Evolutionary conservation across 257 asterid species (phyloP).

Genomic region (Plantago ovata): DNA sequence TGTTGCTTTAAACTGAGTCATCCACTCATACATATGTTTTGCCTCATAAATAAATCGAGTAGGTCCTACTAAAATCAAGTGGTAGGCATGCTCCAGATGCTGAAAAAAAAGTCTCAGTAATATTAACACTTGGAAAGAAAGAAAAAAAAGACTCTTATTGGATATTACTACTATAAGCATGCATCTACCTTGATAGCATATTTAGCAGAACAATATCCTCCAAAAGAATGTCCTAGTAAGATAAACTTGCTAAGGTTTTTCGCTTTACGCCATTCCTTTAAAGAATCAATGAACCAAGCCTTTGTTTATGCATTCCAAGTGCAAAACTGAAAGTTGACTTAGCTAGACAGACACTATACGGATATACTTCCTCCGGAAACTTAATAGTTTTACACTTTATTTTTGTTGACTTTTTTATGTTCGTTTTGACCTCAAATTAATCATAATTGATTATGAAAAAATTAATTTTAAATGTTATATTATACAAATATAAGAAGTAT

Average conservation of each 20-base stretch:
- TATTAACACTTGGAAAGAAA: slow-evolving; percentile 18
- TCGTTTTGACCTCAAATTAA: too few relatives aligned
- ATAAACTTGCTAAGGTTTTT: slow-evolving; percentile 79
- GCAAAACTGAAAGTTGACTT: not conserved
- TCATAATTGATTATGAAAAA: too few relatives aligned
- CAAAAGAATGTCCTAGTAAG: slow-evolving; percentile 96
- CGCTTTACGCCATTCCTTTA: slow-evolving; percentile 96
- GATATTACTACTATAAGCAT: not conserved
- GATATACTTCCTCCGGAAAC: too few relatives aligned
- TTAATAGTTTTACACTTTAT: too few relatives aligned
- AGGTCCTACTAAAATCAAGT: slow-evolving; percentile 87
- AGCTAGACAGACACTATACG: not conserved
- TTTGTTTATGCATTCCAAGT: slow-evolving; percentile 59
- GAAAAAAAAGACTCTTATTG: too few relatives aligned
- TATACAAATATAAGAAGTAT: too few relatives aligned
- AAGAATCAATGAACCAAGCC: slow-evolving; percentile 78
- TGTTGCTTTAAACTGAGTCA: slow-evolving; percentile 59
- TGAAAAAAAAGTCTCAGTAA: slow-evolving; percentile 30
- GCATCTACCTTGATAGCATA: slow-evolving; percentile 77
- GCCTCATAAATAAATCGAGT: slow-evolving; percentile 81
- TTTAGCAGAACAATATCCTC: slow-evolving; percentile 91
- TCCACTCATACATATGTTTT: slow-evolving; percentile 58
- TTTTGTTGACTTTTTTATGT: too few relatives aligned
- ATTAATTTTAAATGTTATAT: too few relatives aligned
- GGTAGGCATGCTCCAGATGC: slow-evolving; percentile 93